phyloP scores from a whole-genome alignment of 2,329 filamentous ascomycete species.

The Fusarium falciforme region DNA sequence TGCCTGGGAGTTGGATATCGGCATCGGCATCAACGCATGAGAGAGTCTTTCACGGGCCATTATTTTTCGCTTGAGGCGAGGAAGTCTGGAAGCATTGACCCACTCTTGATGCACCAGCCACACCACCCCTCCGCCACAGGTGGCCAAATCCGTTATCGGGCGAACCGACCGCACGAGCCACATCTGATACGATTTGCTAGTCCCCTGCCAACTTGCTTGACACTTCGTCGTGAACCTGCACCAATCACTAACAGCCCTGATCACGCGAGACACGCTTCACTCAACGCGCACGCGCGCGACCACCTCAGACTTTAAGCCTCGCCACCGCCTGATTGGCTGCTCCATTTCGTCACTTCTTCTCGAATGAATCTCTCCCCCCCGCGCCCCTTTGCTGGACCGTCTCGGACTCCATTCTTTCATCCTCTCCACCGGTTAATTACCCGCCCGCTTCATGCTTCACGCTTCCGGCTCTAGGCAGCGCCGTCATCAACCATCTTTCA shows the following conservation, averaged over 20 bases:
- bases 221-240: background rate
- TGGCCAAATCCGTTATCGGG: background rate
- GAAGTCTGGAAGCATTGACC: slow-evolving; percentile 23
- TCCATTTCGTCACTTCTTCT: slow-evolving; percentile 21
- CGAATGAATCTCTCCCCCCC: slow-evolving; percentile 22
- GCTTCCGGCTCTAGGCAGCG: slow-evolving; percentile 38
- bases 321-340: slow-evolving; percentile 18
- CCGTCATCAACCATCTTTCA: slow-evolving; percentile 25
- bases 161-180: background rate
- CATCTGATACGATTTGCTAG: slow-evolving; percentile 24
- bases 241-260: slow-evolving; percentile 17
- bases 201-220: background rate
- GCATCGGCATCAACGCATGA: slow-evolving; percentile 29
- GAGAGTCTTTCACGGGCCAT: slow-evolving; percentile 29
- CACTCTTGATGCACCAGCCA: slow-evolving; percentile 5
- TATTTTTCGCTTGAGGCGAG: slow-evolving; percentile 38
- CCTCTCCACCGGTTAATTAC: slow-evolving; percentile 38
- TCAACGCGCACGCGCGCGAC: slow-evolving; percentile 31
- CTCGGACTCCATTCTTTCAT: slow-evolving; percentile 37
- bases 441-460: slow-evolving; percentile 35
- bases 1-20: slow-evolving; percentile 11
- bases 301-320: slow-evolving; percentile 5
- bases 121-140: background rate
- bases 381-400: slow-evolving; percentile 27
- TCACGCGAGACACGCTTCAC: slow-evolving; percentile 16